These are phyloP conservation scores for Exserohilum rostratum DNA, from an alignment of 2,329 filamentous ascomycete species.

Conservation along the genomic window DNA sequence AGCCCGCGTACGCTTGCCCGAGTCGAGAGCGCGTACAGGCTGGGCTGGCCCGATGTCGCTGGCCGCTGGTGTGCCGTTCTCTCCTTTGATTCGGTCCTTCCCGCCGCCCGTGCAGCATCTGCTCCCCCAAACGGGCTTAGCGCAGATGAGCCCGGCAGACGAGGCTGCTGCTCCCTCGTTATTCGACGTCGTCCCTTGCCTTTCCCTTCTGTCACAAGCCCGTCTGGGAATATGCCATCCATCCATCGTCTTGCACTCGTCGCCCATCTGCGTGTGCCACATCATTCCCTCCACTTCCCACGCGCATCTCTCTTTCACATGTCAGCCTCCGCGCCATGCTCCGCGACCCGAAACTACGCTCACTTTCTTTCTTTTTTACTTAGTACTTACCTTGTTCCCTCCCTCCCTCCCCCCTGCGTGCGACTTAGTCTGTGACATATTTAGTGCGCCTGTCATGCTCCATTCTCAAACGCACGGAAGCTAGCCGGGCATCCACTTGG, in stretches of 20 bases:
- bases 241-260: conserved; percentile 25
- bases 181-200: conserved; percentile 29
- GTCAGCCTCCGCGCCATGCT: conserved; percentile 36
- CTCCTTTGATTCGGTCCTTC: conserved; percentile 40
- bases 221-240: conserved; percentile 26
- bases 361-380: conserved; percentile 8
- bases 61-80: conserved; percentile 33
- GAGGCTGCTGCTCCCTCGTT: conserved; percentile 37
- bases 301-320: conserved; percentile 27
- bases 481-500: conserved; percentile 13
- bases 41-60: too few species aligned
- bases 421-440: conserved; percentile 23
- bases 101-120: conserved; percentile 32
- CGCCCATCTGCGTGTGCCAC: conserved; percentile 4
- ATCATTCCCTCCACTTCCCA: conserved; percentile 7
- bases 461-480: conserved; percentile 14
- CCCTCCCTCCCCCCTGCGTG: conserved; percentile 13
- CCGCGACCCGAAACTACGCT: too few species aligned
- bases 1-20: neutral
- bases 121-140: too few species aligned
- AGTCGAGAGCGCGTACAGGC: too few species aligned
- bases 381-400: neutral
- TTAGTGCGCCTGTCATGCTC: conserved; percentile 29
- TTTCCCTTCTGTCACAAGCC: conserved; percentile 32
- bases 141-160: conserved; percentile 23